Percentiles rank a stretch among this genome's conserved stretches.
Conservation (phyloP, 2,329 filamentous ascomycete species). For the Fusarium proliferatum region DNA sequence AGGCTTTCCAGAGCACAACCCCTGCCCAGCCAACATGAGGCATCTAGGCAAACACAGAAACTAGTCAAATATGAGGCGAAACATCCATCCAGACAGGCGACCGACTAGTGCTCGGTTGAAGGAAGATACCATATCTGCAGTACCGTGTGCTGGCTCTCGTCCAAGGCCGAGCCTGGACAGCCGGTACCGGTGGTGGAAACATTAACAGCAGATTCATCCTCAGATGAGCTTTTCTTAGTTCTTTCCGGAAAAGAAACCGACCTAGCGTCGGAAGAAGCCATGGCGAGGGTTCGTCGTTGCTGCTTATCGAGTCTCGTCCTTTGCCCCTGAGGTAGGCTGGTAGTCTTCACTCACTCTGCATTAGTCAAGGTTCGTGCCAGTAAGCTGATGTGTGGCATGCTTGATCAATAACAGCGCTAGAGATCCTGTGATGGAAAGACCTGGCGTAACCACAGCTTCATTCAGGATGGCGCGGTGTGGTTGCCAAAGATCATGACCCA, state of each 20-base stretch:
- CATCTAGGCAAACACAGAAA: too few relatives aligned
- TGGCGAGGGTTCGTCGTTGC: not conserved
- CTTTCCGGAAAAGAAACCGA: not conserved
- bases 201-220: not conserved
- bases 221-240: not conserved
- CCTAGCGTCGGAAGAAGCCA: not conserved
- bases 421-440: not conserved
- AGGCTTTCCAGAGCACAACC: too few relatives aligned
- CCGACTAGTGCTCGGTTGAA: not conserved
- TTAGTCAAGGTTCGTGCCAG: not conserved
- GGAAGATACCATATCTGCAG: not conserved
- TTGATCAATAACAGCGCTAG: too few relatives aligned
- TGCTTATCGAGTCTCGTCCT: not conserved
- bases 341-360: not conserved
- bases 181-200: too few relatives aligned
- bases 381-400: not conserved
- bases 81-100: not conserved
- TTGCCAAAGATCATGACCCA: too few relatives aligned
- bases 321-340: not conserved
- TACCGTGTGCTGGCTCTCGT: not conserved
- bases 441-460: not conserved
- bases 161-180: not conserved
- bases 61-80: not conserved
- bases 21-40: not conserved
- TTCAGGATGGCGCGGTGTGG: not conserved